A percentile compares a stretch with the other conserved stretches of the same genome.
Evolutionary conservation across 2,329 filamentous ascomycete genomes (phyloP).

Genomic region (Cercospora zeina): DNA sequence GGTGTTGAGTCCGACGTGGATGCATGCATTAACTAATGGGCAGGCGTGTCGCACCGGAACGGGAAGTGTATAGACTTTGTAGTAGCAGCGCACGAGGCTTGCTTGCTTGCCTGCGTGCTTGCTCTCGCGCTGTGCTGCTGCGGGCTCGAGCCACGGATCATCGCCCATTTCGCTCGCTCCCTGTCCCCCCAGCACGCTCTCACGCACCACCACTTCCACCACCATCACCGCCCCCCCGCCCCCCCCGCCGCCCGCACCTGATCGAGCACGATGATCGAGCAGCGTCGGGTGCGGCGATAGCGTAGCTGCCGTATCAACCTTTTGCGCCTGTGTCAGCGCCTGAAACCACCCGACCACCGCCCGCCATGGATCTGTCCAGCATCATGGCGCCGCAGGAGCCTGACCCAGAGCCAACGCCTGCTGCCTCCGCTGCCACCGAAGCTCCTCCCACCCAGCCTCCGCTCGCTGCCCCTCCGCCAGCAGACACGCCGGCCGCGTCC

Average conservation of each 20-base stretch:
- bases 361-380: conserved; percentile 16
- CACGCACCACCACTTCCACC: background rate
- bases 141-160: conserved; percentile 8
- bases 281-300: background rate
- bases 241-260: background rate
- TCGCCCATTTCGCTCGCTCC: background rate
- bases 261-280: conserved; percentile 8
- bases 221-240: background rate
- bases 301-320: conserved; percentile 4
- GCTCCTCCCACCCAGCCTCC: conserved; percentile 20
- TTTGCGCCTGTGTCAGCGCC: conserved; percentile 18
- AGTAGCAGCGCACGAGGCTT: background rate
- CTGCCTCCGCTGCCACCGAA: conserved; percentile 8
- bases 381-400: conserved; percentile 15
- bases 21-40: too few species aligned
- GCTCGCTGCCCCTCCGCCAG: conserved; percentile 16
- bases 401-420: conserved; percentile 10
- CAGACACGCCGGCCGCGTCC: background rate
- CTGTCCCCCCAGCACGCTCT: background rate
- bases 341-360: conserved; percentile 13
- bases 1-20: background rate
- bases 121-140: background rate
- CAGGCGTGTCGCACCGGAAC: background rate
- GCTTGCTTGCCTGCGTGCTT: background rate
- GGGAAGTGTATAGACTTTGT: conserved; percentile 9